A percentile compares a stretch with the other conserved stretches of the same genome.
Conservation (phyloP, 2,329 filamentous ascomycete species). For the Alternaria novae-zelandiae region DNA sequence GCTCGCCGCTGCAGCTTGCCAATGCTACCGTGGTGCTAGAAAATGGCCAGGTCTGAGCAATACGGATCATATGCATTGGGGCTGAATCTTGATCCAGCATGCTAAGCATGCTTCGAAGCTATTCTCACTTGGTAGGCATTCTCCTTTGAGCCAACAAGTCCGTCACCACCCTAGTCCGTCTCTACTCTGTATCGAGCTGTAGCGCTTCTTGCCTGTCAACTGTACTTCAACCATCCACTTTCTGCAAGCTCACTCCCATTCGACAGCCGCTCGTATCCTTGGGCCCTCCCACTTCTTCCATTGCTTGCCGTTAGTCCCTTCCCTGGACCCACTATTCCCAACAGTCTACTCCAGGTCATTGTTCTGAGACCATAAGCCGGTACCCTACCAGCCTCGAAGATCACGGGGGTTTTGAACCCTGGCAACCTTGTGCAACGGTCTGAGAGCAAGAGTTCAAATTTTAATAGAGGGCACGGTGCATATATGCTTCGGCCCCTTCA, state of each 20-base stretch:
- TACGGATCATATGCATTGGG: constrained; percentile 52
- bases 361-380: constrained; percentile 24
- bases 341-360: constrained; percentile 19
- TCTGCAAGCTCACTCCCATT: constrained; percentile 35
- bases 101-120: constrained; percentile 41
- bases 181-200: constrained; percentile 46
- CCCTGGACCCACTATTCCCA: constrained; percentile 16
- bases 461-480: constrained; percentile 40
- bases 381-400: constrained; percentile 38
- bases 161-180: constrained; percentile 38
- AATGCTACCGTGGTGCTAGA: constrained; percentile 55
- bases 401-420: constrained; percentile 42
- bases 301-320: constrained; percentile 20
- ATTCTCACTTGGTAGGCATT: constrained; percentile 45
- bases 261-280: constrained; percentile 30
- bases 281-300: constrained; percentile 26
- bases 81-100: constrained; percentile 54
- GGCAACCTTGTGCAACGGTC: constrained; percentile 40
- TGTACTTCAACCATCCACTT: constrained; percentile 43
- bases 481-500: constrained; percentile 44
- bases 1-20: constrained; percentile 55
- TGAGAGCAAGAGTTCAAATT: constrained; percentile 34
- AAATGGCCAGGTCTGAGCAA: constrained; percentile 54
- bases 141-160: constrained; percentile 51
- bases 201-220: constrained; percentile 37